Evolutionary conservation across 2,329 filamentous ascomycete genomes (phyloP), one percentile per base, ranked within the genome.

Genomic region (Colletotrichum paranaense): DNA sequence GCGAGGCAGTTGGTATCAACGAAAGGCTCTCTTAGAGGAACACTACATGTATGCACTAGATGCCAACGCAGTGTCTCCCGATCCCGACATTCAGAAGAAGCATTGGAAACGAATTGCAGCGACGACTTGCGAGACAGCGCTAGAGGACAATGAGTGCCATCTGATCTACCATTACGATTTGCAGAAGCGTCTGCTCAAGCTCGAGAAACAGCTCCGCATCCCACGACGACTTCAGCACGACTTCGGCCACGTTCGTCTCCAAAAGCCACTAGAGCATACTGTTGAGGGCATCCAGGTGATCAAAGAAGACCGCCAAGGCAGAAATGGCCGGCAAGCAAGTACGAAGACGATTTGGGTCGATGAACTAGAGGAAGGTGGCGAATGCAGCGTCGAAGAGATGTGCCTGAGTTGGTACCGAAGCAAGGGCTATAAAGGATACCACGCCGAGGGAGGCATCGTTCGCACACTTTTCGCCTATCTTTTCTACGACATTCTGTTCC

Each of bases 381-480:
- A 97, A 81, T 97, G 95, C 81, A 92, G 91, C 66, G 97, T 99
- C 14, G 97, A 99, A 84, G 93, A 90, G 68, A 98, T 99, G 95
- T 98, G 95, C 80, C 87, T 99, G 49, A 95, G 92, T 57, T 90
- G 93, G 85, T 98, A 98, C 82, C 92, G 94, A 38, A 87, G 88
- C 11, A 87, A 93, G 65, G 96, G 95, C 2, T 98, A 95, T 92
- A 98, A 98, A 81, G 97, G 97, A 12, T 98, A 96, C 79, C 97
- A 99, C 82, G 91, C 93, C 22, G 97, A 99, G 86, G 95, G 95
- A 42, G 94, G 95, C 2, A 95, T 98, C 77, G 85, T 98, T 7
- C 92, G 95, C n/a, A 99, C 97, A 0, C 86, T 99, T 30, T 95
- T 95, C 82, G 93, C 92, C 16, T 96, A 97, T 79, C 90, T 99